These are phyloP conservation scores for Triticum urartu DNA, from an alignment of 176 grass and related monocot species.

Conservation along the genomic window DNA sequence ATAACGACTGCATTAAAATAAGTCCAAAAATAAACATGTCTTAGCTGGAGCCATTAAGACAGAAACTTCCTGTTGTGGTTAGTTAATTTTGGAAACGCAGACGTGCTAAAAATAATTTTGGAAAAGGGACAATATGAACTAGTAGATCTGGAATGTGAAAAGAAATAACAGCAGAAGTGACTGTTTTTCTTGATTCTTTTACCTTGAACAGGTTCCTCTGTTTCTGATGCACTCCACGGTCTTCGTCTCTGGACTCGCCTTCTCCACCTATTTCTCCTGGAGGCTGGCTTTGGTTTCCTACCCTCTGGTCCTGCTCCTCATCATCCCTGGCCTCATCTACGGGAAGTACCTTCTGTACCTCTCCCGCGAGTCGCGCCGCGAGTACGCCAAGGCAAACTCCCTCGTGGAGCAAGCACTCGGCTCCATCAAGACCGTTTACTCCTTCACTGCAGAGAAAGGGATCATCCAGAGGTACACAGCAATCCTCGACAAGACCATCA, in stretches of 20 bases:
- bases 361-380: slow-evolving; percentile 47
- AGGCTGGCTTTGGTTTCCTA: slow-evolving; percentile 88
- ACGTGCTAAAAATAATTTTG: not conserved
- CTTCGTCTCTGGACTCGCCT: slow-evolving; percentile 80
- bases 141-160: not conserved
- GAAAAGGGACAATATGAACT: not conserved
- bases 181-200: not conserved
- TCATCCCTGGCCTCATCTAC: slow-evolving; percentile 92
- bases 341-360: slow-evolving; percentile 93
- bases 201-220: slow-evolving; percentile 70
- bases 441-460: slow-evolving; percentile 86
- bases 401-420: slow-evolving; percentile 77
- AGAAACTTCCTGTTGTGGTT: not conserved
- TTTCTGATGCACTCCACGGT: slow-evolving; percentile 93
- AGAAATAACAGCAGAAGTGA: not conserved
- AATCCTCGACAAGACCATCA: slow-evolving; percentile 69
- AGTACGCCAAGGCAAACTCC: slow-evolving; percentile 74
- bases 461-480: slow-evolving; percentile 69
- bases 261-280: slow-evolving; percentile 95
- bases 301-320: slow-evolving; percentile 76
- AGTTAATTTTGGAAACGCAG: not conserved
- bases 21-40: not conserved
- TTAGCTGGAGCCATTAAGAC: not conserved
- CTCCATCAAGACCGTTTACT: slow-evolving; percentile 90
- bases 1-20: not conserved